A percentile compares a stretch with the other conserved stretches of the same genome.
These are phyloP conservation scores for Fusarium sp. DNA, from an alignment of 2,329 filamentous ascomycete genomes.

Conservation along the genomic window DNA sequence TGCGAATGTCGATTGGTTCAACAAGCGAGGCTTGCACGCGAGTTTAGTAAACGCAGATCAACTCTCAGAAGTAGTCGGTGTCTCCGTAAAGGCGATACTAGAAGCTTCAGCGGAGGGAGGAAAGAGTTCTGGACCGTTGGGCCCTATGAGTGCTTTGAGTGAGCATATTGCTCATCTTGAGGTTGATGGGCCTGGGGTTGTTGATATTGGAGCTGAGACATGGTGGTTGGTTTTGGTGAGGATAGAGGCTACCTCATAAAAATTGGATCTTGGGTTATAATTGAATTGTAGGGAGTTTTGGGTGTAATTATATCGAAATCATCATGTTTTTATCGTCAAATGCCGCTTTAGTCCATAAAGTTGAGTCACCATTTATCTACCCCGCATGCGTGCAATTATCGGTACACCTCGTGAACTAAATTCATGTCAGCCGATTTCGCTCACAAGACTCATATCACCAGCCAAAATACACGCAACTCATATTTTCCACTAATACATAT, in stretches of 20 bases:
- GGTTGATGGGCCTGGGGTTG: constrained; percentile 35
- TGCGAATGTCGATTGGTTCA: constrained; percentile 58
- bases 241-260: constrained; percentile 7
- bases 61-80: constrained; percentile 43
- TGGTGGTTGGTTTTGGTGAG: constrained; percentile 52
- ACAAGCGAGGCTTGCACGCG: constrained; percentile 52
- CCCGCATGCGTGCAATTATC: constrained; percentile 20
- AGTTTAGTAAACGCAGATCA: constrained; percentile 50
- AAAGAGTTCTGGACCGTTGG: constrained; percentile 19
- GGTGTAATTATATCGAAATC: not conserved
- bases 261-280: not conserved
- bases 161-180: constrained; percentile 47
- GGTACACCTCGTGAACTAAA: constrained; percentile 16
- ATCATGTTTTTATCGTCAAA: not conserved
- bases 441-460: constrained; percentile 20
- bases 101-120: constrained; percentile 48
- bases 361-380: constrained; percentile 17
- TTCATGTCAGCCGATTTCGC: constrained; percentile 22
- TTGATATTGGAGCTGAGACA: constrained; percentile 45
- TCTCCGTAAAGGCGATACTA: constrained; percentile 53
- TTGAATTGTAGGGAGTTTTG: not conserved
- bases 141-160: constrained; percentile 42
- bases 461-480: constrained; percentile 1
- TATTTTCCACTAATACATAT: not conserved
- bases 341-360: not conserved